Percentiles rank a stretch among this genome's conserved stretches.
phyloP scores from a whole-genome alignment of 805 yeast species.

The Priceomyces fermenticarens region DNA sequence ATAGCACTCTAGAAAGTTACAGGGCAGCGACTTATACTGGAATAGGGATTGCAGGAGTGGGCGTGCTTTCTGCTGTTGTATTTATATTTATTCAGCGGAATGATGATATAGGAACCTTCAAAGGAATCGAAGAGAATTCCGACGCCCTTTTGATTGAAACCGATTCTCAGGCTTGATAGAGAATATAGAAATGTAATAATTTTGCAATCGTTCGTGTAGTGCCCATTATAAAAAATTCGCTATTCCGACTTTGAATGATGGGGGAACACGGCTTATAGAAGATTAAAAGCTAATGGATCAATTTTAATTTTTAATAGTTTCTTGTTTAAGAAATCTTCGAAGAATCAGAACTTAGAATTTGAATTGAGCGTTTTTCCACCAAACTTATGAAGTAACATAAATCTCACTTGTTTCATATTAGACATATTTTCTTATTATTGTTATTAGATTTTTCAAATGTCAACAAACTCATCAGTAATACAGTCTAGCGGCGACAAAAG shows the following conservation, averaged over 20 bases:
- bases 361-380: too few species aligned
- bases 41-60: constrained; percentile 56
- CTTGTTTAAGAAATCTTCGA: too few species aligned
- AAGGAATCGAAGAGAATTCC: background rate
- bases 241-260: too few species aligned
- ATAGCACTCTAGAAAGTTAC: constrained; percentile 39
- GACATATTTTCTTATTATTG: background rate
- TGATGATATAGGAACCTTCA: constrained; percentile 3
- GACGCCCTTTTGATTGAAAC: background rate
- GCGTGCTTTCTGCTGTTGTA: constrained; percentile 27
- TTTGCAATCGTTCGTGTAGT: constrained; percentile 3
- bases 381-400: too few species aligned
- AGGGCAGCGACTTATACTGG: constrained; percentile 60
- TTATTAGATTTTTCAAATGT: background rate
- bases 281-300: background rate
- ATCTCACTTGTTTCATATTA: too few species aligned
- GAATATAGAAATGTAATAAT: background rate
- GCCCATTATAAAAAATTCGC: constrained; percentile 1
- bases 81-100: constrained; percentile 17
- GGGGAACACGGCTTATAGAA: background rate
- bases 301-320: too few species aligned
- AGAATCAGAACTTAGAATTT: too few species aligned
- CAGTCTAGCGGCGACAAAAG: constrained; percentile 18
- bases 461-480: constrained; percentile 4
- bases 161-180: background rate